Evolutionary conservation across 2,329 filamentous ascomycete genomes (phyloP).

Genomic region (Penicillium freii): DNA sequence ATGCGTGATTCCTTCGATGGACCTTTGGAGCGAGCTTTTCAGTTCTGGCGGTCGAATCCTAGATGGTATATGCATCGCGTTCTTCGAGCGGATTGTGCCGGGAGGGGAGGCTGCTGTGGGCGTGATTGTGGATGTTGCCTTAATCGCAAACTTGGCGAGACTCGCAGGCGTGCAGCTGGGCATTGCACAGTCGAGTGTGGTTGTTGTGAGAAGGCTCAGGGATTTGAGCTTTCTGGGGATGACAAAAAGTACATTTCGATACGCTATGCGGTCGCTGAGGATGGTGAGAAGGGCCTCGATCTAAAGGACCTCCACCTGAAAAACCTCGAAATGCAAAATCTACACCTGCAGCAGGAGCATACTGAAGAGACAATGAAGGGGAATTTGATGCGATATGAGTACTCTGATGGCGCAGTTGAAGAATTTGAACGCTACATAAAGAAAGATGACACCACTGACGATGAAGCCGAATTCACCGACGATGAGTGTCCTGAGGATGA

Average conservation of each 20-base stretch:
- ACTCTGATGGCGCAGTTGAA: not conserved
- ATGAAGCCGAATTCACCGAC: not conserved
- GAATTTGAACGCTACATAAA: not conserved
- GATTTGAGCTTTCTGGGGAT: not conserved
- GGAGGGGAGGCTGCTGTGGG: slow-evolving; percentile 1
- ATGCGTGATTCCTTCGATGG: not conserved
- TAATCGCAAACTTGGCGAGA: not conserved
- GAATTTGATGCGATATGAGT: not conserved
- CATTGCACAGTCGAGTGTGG: slow-evolving; percentile 10
- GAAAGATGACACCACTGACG: not conserved
- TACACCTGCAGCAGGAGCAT: not conserved
- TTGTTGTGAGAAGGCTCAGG: slow-evolving; percentile 1
- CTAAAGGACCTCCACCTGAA: not conserved
- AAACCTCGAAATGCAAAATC: not conserved
- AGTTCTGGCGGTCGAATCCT: slow-evolving; percentile 3
- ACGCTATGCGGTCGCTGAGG: not conserved
- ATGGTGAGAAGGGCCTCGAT: too few species aligned
- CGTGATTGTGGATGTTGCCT: slow-evolving; percentile 9
- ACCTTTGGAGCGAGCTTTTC: not conserved
- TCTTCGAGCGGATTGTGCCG: slow-evolving; percentile 4
- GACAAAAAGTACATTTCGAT: not conserved
- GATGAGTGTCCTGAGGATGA: not conserved
- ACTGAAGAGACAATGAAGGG: too few species aligned
- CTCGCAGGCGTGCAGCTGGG: not conserved
- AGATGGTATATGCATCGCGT: slow-evolving; percentile 10